Conservation (phyloP, 768 basidiomycete species). For the Amanita thiersii region DNA sequence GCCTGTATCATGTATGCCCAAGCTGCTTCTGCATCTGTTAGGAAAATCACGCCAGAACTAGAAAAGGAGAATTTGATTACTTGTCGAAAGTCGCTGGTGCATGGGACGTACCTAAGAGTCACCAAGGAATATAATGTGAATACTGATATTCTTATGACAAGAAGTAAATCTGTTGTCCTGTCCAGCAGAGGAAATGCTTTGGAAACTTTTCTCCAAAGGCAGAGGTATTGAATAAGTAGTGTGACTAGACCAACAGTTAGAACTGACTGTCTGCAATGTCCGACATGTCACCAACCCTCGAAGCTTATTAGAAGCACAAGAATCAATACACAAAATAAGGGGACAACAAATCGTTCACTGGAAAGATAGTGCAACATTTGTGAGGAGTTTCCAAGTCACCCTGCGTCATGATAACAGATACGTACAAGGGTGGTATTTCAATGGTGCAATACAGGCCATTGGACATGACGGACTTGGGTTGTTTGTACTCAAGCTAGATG, state of each 20-base stretch:
- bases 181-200: no score
- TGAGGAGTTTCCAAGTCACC: background rate
- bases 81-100: background rate
- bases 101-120: constrained; percentile 36
- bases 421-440: constrained; percentile 26
- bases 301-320: constrained; percentile 31
- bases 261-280: no score
- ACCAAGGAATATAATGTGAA: constrained; percentile 39
- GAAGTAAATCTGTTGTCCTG: no score
- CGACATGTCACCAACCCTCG: constrained; percentile 34
- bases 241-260: no score
- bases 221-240: no score
- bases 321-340: constrained; percentile 35
- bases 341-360: no score
- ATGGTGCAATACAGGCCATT: constrained; percentile 46
- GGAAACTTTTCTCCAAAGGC: no score
- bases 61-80: constrained; percentile 4
- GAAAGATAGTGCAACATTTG: constrained; percentile 9
- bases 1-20: constrained; percentile 44
- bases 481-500: constrained; percentile 16
- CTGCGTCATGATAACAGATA: background rate
- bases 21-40: constrained; percentile 18
- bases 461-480: constrained; percentile 14
- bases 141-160: constrained; percentile 30
- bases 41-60: constrained; percentile 30